Evolutionary conservation across 768 basidiomycete genomes (phyloP), one percentile per base, ranked within the genome.

Genomic region (Suillus subalutaceus): DNA sequence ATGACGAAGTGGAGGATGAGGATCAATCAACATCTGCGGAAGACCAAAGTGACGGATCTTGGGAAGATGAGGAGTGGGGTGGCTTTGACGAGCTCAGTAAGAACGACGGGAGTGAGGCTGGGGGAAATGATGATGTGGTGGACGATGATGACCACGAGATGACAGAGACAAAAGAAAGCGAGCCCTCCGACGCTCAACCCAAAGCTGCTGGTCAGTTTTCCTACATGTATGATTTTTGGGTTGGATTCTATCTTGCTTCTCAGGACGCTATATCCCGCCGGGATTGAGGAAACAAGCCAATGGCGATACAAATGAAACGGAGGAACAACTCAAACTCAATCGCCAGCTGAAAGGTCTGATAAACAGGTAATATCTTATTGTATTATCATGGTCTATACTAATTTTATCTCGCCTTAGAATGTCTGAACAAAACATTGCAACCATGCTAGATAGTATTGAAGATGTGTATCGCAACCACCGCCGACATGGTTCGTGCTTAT

Each of bases 351-450:
- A 97, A 78, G 96, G 95, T 73, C 78, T 95, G 20, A 83, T 97
- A 58, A 97, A 98, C 77, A 85, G 92, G 94, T 93, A 71, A 55
- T 81, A 53, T 30, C 15, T 41, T 43, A 48, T 15, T 41, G 43
- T 9, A 44, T 52, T 44, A 59, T 66, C 38, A 16, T 69, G 26
- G 37, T 63, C 2, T 41, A 12, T 35, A 41, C 43, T 68, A 40
- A 40, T 38, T 65, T 43, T 41, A 13, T 8, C n/a, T 26, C 26
- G 7, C 38, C 52, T 48, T 69, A 96, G 95, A 69, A 84, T 97
- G 88, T 94, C 90, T 69, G 96, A 98, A 77, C 91, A 91, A 74
- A 97, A 96, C 68, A 90, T 97, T 64, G 81, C 85, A 3, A 83
- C 85, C 0, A 92, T 97, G 35, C 72, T 96, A 20, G 86, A 86